Evolutionary conservation across 805 yeast species (phyloP), one percentile per base, ranked within the genome.

Genomic region (Candida qinlingensis): DNA sequence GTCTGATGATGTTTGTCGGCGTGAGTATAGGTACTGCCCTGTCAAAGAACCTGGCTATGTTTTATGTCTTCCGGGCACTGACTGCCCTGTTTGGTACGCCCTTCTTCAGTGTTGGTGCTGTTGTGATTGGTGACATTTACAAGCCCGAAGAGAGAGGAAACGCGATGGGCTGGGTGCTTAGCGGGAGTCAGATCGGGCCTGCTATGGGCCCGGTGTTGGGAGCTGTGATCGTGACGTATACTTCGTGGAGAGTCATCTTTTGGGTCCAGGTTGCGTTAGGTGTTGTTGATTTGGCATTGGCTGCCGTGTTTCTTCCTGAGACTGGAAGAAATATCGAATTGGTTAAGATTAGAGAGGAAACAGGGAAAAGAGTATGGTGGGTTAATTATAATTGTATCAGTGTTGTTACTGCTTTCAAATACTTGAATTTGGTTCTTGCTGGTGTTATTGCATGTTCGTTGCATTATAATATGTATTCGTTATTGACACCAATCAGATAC

Each of bases 41-140:
- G 3, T 72, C 82, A 1, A 75, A 66, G 31, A 71, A 79, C 54
- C 56, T 79, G 41, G 75, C 79, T 5, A 77, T 76, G 79, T 79
- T 78, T 58, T 75, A 69, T 46, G 65, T 79, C 0, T 78, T 78
- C 51, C 61, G 84, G 55, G 69, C 75, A 5, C 45, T 72, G 10
- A 65, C 74, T 13, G 83, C 80, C 0, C 55, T 80, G 7, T 73
- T 74, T 55, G 83, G 82, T 6, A 77, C 83, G 2, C 70, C 80
- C 0, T 77, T 78, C 50, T 77, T 79, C 61, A 64, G 76, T 39
- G 67, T 78, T 28, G 83, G 82, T 5, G 80, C 80, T 5, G 67
- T 70, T 13, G 67, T 77, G 11, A 66, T 77, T 30, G 76, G 77
- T 11, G 84, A 79, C 56, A 66, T 76, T 33, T 74, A 69, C 54